phyloP scores from a whole-genome alignment of 306 rosid species.

The Aeschynomene evenia region DNA sequence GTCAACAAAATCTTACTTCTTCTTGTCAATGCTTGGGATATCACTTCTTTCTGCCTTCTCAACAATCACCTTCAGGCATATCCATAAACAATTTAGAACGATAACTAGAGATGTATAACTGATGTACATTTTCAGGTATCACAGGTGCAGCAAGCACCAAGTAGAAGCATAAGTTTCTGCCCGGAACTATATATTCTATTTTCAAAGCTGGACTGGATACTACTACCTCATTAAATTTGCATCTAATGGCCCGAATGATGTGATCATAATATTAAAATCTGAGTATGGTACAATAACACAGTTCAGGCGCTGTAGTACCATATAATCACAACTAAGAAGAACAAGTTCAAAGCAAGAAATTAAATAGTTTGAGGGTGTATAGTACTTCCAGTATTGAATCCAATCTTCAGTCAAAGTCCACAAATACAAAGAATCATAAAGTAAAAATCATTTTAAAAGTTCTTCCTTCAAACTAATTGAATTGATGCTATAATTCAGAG shows the following conservation, averaged over 20 bases:
- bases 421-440: background rate
- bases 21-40: slow-evolving; percentile 89
- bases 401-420: background rate
- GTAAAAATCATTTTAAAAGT: background rate
- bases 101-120: slow-evolving; percentile 14
- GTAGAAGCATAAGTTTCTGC: slow-evolving; percentile 20
- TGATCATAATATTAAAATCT: background rate
- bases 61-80: slow-evolving; percentile 77
- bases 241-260: background rate
- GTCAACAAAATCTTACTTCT: slow-evolving; percentile 62
- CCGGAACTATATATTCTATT: background rate
- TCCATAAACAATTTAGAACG: slow-evolving; percentile 27
- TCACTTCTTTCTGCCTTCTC: slow-evolving; percentile 98
- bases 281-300: background rate
- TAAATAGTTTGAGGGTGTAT: slow-evolving; percentile 4
- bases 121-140: slow-evolving; percentile 12
- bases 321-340: background rate
- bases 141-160: background rate
- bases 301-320: background rate
- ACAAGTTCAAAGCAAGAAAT: background rate
- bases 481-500: background rate
- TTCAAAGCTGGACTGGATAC: background rate
- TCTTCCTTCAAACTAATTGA: background rate
- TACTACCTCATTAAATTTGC: slow-evolving; percentile 6
- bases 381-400: slow-evolving; percentile 2